Base-by-base conservation (phyloP, 2,329 filamentous ascomycete species). In the Aspergillus texensis region DNA sequence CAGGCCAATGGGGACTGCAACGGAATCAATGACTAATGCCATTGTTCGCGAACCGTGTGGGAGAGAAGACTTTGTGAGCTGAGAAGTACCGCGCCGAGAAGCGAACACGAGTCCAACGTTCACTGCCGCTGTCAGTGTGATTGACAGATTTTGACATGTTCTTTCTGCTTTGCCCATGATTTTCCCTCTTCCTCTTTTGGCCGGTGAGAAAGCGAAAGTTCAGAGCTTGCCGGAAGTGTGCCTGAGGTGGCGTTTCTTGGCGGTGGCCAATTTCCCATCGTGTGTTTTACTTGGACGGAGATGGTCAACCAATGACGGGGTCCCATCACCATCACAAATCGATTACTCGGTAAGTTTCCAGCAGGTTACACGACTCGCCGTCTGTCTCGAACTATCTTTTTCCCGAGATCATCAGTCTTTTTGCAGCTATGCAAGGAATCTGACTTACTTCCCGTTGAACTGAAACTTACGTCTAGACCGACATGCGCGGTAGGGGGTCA, bases 191-290 rank as follows among this genome's bases (percentile, higher is more conserved):
- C 6, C 24, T 26, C 21, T 46, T 24, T 26, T 6, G 21, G 21
- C 10, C 14, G 12, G n/a, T 4, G 21, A 34, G 32, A 26, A 28
- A 16, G 24, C 2, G 16, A 32, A 32, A n/a, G 21, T 26, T 55
- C 32, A 55, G n/a, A 26, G 52, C 32, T 39, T 39, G 55, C 60
- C 56, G 56, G 54, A 58, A 61, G 63, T 62, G 48, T 52, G 58
- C 66, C 66, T 68, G 66, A 61, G 21, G 66, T 66, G 66, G 66
- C 66, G 66, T 62, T 65, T 48, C 66, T 68, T 68, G 66, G 65
- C 65, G 48, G 65, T 64, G 57, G 64, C 65, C 62, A 64, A 58
- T 26, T 3, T 46, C 36, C n/a, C 45, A 56, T 52, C 34, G n/a
- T 48, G 54, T 62, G 45, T 58, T 54, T 54, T 54, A 39, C 32